These are phyloP conservation scores for Colletotrichum sansevieriae DNA, from an alignment of 2,329 filamentous ascomycete species.

Conservation along the genomic window DNA sequence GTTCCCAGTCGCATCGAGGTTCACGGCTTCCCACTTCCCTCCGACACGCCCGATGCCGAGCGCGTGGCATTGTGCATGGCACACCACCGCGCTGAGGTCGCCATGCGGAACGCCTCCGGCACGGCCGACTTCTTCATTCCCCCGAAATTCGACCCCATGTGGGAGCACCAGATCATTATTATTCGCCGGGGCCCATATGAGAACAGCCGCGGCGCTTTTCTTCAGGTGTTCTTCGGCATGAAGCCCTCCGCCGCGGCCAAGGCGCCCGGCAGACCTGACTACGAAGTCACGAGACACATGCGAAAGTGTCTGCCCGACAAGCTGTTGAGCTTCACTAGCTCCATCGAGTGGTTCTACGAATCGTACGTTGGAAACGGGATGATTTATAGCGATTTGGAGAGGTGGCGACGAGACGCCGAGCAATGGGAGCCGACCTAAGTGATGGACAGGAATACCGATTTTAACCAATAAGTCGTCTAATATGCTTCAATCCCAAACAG, in stretches of 20 bases:
- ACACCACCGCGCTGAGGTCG: slow-evolving; percentile 18
- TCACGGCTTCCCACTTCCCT: slow-evolving; percentile 13
- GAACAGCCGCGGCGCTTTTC: neutral
- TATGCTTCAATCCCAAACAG: neutral
- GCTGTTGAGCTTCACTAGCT: neutral
- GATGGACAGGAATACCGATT: neutral
- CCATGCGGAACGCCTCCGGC: slow-evolving; percentile 2
- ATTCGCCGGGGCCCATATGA: neutral
- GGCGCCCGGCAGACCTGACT: neutral
- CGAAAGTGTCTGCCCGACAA: neutral
- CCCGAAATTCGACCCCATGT: neutral
- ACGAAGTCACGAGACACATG: neutral
- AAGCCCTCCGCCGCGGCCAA: neutral
- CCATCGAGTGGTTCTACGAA: slow-evolving; percentile 12
- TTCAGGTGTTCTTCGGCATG: slow-evolving; percentile 1
- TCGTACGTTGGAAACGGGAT: slow-evolving; percentile 1
- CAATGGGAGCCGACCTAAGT: neutral
- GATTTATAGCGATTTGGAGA: slow-evolving; percentile 7
- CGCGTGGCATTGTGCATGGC: slow-evolving; percentile 1
- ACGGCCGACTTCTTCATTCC: slow-evolving; percentile 13
- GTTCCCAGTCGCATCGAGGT: neutral
- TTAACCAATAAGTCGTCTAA: neutral
- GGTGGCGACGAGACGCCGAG: neutral
- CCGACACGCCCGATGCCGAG: neutral
- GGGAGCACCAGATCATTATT: neutral